Conservation (phyloP, 2,329 filamentous ascomycete genomes). For the Talaromyces verruculosus region DNA sequence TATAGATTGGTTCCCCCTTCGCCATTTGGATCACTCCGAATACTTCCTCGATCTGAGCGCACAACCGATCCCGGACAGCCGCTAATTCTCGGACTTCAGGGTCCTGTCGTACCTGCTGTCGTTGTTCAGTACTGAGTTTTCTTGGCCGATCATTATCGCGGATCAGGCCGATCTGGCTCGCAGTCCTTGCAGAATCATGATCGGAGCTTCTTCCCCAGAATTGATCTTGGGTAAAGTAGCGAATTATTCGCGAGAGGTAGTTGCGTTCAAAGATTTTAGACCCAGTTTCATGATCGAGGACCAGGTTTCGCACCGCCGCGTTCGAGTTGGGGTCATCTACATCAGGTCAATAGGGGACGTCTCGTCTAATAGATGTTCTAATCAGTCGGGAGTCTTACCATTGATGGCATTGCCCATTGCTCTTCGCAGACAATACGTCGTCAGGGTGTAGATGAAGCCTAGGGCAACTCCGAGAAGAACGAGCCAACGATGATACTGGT, state of each 20-base stretch:
- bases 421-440: not conserved
- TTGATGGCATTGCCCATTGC: constrained; percentile 7
- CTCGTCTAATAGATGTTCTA: not conserved
- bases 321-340: constrained; percentile 4
- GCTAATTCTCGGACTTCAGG: not conserved
- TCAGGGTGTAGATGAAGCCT: constrained; percentile 5
- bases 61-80: not conserved
- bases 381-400: not conserved
- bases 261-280: constrained; percentile 8
- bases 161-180: not conserved
- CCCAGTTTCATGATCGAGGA: not conserved
- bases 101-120: not conserved
- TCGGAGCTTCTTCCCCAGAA: not conserved
- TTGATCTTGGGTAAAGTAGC: constrained; percentile 3
- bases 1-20: not conserved
- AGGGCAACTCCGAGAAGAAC: not conserved
- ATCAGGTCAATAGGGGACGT: not conserved
- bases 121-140: constrained; percentile 1
- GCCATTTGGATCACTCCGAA: not conserved
- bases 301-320: not conserved
- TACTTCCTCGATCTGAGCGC: not conserved
- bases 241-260: not conserved
- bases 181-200: not conserved
- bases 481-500: constrained; percentile 4
- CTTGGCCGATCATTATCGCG: not conserved